A percentile compares a stretch with the other conserved stretches of the same genome.
Evolutionary conservation across 495 filamentous ascomycete species (phyloP).

Genomic region (Penicillium subrubescens): DNA sequence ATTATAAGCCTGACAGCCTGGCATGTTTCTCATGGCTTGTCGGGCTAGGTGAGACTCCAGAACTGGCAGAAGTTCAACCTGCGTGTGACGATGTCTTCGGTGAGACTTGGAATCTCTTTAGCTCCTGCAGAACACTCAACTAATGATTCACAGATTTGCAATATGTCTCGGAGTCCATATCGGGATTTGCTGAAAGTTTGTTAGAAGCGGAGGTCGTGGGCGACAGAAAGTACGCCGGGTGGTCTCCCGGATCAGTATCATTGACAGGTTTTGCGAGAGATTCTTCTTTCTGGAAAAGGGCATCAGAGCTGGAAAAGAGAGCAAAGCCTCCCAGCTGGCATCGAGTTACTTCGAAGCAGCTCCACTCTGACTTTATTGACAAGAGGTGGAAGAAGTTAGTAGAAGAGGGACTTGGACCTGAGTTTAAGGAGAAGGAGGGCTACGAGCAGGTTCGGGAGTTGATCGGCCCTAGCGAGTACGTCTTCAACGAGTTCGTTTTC

Average conservation of each 20-base stretch:
- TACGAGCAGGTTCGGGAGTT: not conserved
- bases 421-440: not conserved
- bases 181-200: not conserved
- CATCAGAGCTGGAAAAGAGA: not conserved
- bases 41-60: not conserved
- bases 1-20: not conserved
- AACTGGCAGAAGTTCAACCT: not conserved
- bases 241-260: slow-evolving; percentile 4
- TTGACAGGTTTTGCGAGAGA: slow-evolving; percentile 3
- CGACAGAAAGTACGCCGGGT: slow-evolving; percentile 6
- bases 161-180: not conserved
- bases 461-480: not conserved
- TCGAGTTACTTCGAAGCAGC: not conserved
- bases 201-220: not conserved
- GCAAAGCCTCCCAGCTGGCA: not conserved
- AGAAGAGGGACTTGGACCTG: not conserved
- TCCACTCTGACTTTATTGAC: not conserved
- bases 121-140: not conserved
- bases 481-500: not conserved
- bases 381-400: not conserved
- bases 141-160: not conserved
- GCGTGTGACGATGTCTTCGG: not conserved
- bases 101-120: not conserved
- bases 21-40: not conserved
- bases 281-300: not conserved